Base-by-base conservation (phyloP, 1,284 basidiomycete genomes). In the Heterobasidion occidentale region DNA sequence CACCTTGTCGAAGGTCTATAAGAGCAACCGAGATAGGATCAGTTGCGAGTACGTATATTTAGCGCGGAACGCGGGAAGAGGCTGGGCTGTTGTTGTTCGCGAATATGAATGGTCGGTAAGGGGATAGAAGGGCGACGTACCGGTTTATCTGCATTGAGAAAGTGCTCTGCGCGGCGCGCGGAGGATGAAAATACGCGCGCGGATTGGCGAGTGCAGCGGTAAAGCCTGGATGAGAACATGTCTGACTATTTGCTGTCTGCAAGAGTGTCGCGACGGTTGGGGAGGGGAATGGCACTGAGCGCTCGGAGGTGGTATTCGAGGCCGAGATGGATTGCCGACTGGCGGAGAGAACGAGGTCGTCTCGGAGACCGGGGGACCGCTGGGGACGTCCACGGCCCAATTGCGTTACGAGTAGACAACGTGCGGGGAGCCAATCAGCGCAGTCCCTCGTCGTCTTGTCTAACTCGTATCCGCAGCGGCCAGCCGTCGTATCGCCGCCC, bases 1-100 rank as follows among this genome's bases (percentile, higher is more conserved):
- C 67, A 56, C 72, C 57, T 76, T 74, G 47, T 71, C 63, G 63
- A 86, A 83, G 7, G 74, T 79, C 85, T 86, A 56, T 51, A 9
- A 36, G 36, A 33, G 19, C 14, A 38, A 35, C 35, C 8, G 52
- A 46, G 12, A 3, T 33, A 45, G 34, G 36, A 35, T 19, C 6
- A 12, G 27, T 11, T 17, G 7, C 15, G 52, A 34, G 27, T 27
- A 27, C 27, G 27, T 27, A n/a, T n/a, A 27, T 5, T 27, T 27
- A 27, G 27, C 27, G 42, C n/a, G 19, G 44, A 17, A 14, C 14
- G 17, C 14, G 44, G 44, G 5, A 14, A 15, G 44, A 14, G 17
- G 44, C 14, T 17, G 44, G 44, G 14, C 14, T 17, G 44, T 45
- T 14, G 14, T 17, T 15, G 44, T 45, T 14, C 44, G 44, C 17